Percentiles rank a stretch among this genome's conserved stretches.
These are phyloP conservation scores for Lentinula guzmanii DNA, from an alignment of 768 basidiomycete species.

Conservation along the genomic window DNA sequence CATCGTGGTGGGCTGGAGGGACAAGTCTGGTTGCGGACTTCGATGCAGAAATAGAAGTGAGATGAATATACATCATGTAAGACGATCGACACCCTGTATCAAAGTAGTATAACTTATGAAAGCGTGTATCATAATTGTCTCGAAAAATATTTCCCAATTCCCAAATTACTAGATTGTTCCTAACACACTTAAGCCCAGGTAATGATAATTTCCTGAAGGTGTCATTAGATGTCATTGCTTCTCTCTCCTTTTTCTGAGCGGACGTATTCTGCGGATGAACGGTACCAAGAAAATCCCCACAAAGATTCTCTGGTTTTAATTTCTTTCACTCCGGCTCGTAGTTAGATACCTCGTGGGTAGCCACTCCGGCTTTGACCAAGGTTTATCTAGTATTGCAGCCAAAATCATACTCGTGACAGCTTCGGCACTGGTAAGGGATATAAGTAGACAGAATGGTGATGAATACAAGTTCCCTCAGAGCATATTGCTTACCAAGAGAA, in stretches of 20 bases:
- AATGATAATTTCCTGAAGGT: too few species aligned
- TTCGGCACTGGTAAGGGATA: constrained; percentile 44
- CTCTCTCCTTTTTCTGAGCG: background rate
- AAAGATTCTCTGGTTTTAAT: background rate
- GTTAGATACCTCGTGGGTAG: constrained; percentile 52
- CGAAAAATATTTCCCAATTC: too few species aligned
- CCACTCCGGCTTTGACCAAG: constrained; percentile 59
- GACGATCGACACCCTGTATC: too few species aligned
- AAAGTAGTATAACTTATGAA: too few species aligned
- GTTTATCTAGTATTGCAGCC: constrained; percentile 34
- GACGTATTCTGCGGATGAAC: background rate
- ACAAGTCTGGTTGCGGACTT: background rate
- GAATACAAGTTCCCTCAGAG: constrained; percentile 35
- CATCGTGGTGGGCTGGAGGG: background rate
- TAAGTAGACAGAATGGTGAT: constrained; percentile 15
- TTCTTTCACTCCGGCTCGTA: constrained; percentile 24
- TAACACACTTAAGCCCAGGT: too few species aligned
- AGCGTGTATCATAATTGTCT: too few species aligned
- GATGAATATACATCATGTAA: background rate
- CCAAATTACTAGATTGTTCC: too few species aligned
- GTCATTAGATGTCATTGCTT: background rate
- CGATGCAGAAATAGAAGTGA: background rate
- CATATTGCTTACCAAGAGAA: constrained; percentile 52
- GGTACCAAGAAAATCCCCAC: background rate
- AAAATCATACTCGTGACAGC: constrained; percentile 53